Conservation (phyloP, 2,329 filamentous ascomycete genomes). For the Penicillium sp. region DNA sequence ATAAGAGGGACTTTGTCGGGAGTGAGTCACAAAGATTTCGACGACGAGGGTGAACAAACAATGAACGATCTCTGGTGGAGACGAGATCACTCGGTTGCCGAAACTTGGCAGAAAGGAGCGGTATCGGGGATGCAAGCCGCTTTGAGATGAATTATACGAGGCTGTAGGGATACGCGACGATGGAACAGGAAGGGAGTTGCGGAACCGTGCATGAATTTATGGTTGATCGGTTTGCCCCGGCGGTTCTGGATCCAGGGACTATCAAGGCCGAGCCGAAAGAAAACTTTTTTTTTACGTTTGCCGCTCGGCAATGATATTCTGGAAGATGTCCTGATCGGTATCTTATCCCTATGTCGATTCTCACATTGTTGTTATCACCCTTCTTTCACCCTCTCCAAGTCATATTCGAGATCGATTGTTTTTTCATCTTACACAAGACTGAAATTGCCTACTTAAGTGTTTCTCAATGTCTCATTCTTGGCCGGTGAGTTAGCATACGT, state of each 20-base stretch:
- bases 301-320: constrained; percentile 12
- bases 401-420: not conserved
- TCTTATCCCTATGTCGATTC: constrained; percentile 2
- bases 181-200: not conserved
- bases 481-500: no score
- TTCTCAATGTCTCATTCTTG: no score
- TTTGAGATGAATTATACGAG: not conserved
- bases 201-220: constrained; percentile 7
- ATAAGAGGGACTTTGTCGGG: not conserved
- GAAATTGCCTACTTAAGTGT: no score
- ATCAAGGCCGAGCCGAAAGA: constrained; percentile 10
- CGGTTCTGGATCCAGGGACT: constrained; percentile 2
- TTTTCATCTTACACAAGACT: not conserved
- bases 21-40: not conserved
- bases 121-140: not conserved
- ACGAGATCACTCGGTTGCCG: not conserved
- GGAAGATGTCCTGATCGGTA: constrained; percentile 13
- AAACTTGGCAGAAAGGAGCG: not conserved
- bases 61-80: not conserved
- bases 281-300: constrained; percentile 14
- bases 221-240: constrained; percentile 15
- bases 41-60: no score
- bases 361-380: not conserved
- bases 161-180: not conserved
- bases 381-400: not conserved